A percentile compares a stretch with the other conserved stretches of the same genome.
phyloP scores from a whole-genome alignment of 2,329 filamentous ascomycete species.

The Monascus ruber region DNA sequence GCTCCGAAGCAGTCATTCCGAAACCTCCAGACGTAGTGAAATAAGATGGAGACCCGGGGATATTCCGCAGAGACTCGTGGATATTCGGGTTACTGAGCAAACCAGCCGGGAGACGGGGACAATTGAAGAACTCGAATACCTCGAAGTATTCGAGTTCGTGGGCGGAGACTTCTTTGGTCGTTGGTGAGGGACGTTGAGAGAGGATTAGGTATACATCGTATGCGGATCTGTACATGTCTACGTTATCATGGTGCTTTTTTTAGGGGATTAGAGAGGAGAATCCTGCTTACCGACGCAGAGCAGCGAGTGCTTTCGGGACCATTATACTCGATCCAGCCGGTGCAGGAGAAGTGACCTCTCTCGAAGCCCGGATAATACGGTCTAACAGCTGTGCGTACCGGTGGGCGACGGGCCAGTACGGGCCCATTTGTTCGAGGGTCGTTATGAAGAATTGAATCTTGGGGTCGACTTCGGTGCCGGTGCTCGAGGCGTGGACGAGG shows the following conservation, averaged over 20 bases:
- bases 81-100: neutral
- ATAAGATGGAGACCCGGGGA: neutral
- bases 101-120: slow-evolving; percentile 51
- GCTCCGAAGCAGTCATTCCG: neutral
- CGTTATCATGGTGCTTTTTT: too few relatives aligned
- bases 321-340: slow-evolving; percentile 58
- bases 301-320: slow-evolving; percentile 68
- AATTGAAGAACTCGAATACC: slow-evolving; percentile 84
- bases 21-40: neutral
- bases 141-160: slow-evolving; percentile 78
- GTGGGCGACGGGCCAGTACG: slow-evolving; percentile 68
- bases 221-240: slow-evolving; percentile 32
- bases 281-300: slow-evolving; percentile 76
- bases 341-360: slow-evolving; percentile 52
- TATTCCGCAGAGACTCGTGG: neutral
- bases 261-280: too few relatives aligned
- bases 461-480: slow-evolving; percentile 64
- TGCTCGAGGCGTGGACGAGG: slow-evolving; percentile 74
- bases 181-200: slow-evolving; percentile 16
- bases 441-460: slow-evolving; percentile 68
- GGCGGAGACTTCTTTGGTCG: slow-evolving; percentile 56
- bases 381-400: slow-evolving; percentile 65
- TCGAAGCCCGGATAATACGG: slow-evolving; percentile 69
- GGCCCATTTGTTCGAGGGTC: slow-evolving; percentile 63
- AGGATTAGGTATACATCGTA: slow-evolving; percentile 17